phyloP scores from a whole-genome alignment of 768 basidiomycete species.

The Auriscalpium orientale region DNA sequence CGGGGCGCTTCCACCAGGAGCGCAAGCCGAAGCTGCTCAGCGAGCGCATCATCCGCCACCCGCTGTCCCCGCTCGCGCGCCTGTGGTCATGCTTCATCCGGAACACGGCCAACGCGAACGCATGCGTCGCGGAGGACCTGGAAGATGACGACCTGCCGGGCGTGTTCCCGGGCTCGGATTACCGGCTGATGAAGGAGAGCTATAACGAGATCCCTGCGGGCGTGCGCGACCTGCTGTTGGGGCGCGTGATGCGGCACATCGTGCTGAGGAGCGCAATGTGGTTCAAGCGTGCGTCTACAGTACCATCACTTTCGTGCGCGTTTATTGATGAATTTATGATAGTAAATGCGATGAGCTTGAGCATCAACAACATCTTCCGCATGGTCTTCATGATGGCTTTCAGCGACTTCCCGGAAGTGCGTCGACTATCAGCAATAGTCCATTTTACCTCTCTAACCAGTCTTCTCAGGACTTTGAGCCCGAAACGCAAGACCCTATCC shows the following conservation, averaged over 20 bases:
- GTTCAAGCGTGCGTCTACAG: slow-evolving; percentile 4
- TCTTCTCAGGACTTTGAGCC: background rate
- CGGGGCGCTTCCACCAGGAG: background rate
- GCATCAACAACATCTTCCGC: slow-evolving; percentile 1
- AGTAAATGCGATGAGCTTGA: slow-evolving; percentile 10
- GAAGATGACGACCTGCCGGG: slow-evolving; percentile 3
- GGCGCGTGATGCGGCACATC: slow-evolving; percentile 6
- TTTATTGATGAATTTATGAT: background rate
- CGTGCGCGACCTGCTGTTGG: slow-evolving; percentile 6
- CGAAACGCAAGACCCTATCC: background rate
- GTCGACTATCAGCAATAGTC: background rate
- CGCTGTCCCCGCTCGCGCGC: slow-evolving; percentile 12
- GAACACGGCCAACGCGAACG: slow-evolving; percentile 8
- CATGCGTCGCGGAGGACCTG: slow-evolving; percentile 1
- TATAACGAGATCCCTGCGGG: slow-evolving; percentile 10
- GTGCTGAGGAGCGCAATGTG: slow-evolving; percentile 8
- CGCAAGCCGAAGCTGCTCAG: slow-evolving; percentile 5
- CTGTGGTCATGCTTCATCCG: slow-evolving; percentile 9
- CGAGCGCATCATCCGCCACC: slow-evolving; percentile 12
- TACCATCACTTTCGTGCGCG: no score
- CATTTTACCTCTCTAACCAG: background rate
- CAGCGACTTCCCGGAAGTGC: slow-evolving; percentile 4
- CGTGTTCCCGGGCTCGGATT: slow-evolving; percentile 5
- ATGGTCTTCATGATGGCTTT: slow-evolving; percentile 1
- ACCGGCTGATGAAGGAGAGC: slow-evolving; percentile 1